Conservation (phyloP, 495 filamentous ascomycete genomes). For the Daldinia loculata region DNA sequence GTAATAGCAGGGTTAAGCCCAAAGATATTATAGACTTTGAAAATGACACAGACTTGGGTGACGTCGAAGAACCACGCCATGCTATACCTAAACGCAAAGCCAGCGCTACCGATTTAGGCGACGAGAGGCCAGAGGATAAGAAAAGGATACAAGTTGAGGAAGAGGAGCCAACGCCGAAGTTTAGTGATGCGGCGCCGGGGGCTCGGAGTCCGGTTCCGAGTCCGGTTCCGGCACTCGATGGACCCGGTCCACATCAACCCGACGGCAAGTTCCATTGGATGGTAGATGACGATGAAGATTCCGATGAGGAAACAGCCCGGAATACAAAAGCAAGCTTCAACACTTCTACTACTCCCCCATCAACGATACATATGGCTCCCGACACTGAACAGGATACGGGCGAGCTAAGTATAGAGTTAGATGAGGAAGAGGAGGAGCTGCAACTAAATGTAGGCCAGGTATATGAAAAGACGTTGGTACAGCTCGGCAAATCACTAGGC, state of each 20-base stretch:
- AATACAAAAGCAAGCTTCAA: neutral
- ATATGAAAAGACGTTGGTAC: slow-evolving; percentile 79
- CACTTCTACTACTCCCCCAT: neutral
- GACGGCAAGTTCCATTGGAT: slow-evolving; percentile 44
- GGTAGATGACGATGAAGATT: slow-evolving; percentile 40
- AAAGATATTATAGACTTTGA: slow-evolving; percentile 39
- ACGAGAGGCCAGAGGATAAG: slow-evolving; percentile 48
- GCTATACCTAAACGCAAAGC: slow-evolving; percentile 43
- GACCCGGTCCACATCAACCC: neutral
- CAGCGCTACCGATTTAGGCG: slow-evolving; percentile 49
- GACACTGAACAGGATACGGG: slow-evolving; percentile 24
- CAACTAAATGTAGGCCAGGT: slow-evolving; percentile 76
- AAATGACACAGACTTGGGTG: slow-evolving; percentile 12
- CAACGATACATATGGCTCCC: slow-evolving; percentile 8
- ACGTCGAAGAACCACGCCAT: neutral
- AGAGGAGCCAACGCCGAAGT: slow-evolving; percentile 36
- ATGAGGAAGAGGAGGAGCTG: slow-evolving; percentile 51
- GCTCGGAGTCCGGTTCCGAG: slow-evolving; percentile 27
- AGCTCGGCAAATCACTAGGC: slow-evolving; percentile 70
- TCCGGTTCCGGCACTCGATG: slow-evolving; percentile 2
- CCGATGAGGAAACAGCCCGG: slow-evolving; percentile 20
- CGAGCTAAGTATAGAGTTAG: slow-evolving; percentile 23
- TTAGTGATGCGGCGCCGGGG: slow-evolving; percentile 45
- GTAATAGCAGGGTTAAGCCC: slow-evolving; percentile 5
- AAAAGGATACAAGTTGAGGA: slow-evolving; percentile 48